A percentile compares a stretch with the other conserved stretches of the same genome.
Conservation (phyloP, 2,329 filamentous ascomycete species). For the Didymella sp. region DNA sequence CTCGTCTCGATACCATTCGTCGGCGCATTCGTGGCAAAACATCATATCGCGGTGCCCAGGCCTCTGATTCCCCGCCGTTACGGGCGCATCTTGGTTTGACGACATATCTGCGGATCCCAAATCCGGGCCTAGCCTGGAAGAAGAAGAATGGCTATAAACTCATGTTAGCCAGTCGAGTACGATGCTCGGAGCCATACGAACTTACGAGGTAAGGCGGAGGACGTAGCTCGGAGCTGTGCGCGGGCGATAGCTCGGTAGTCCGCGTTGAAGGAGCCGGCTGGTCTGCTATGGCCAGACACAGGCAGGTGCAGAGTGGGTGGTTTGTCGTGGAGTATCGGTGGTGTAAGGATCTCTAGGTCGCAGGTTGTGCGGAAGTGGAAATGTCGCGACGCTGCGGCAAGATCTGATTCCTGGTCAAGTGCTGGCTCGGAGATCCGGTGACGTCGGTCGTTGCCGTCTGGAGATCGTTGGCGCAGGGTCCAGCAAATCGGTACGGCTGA, state of each 20-base stretch:
- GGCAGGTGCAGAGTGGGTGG: slow-evolving; percentile 7
- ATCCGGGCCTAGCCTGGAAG: too few species aligned
- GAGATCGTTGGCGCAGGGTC: slow-evolving; percentile 31
- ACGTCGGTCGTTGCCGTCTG: slow-evolving; percentile 33
- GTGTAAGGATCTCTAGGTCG: not conserved
- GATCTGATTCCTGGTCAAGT: slow-evolving; percentile 26
- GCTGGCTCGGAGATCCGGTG: slow-evolving; percentile 29
- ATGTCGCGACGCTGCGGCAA: slow-evolving; percentile 28
- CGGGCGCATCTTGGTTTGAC: slow-evolving; percentile 21
- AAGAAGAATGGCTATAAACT: slow-evolving; percentile 8
- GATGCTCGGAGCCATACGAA: not conserved
- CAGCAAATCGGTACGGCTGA: slow-evolving; percentile 22
- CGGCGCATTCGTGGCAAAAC: slow-evolving; percentile 80
- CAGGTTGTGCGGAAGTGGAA: not conserved
- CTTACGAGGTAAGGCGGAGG: slow-evolving; percentile 29
- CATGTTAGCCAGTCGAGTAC: slow-evolving; percentile 13
- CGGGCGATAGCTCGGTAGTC: slow-evolving; percentile 35
- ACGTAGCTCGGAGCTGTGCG: slow-evolving; percentile 13
- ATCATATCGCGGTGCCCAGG: slow-evolving; percentile 69
- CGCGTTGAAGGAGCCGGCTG: slow-evolving; percentile 22
- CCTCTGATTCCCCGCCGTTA: slow-evolving; percentile 19
- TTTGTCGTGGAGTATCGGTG: not conserved
- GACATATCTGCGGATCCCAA: slow-evolving; percentile 34
- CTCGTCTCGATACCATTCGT: slow-evolving; percentile 81
- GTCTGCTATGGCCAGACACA: slow-evolving; percentile 28